Percentiles rank a stretch among this genome's conserved stretches.
phyloP scores from a whole-genome alignment of 2,329 filamentous ascomycete species.

The Clarireedia paspali region DNA sequence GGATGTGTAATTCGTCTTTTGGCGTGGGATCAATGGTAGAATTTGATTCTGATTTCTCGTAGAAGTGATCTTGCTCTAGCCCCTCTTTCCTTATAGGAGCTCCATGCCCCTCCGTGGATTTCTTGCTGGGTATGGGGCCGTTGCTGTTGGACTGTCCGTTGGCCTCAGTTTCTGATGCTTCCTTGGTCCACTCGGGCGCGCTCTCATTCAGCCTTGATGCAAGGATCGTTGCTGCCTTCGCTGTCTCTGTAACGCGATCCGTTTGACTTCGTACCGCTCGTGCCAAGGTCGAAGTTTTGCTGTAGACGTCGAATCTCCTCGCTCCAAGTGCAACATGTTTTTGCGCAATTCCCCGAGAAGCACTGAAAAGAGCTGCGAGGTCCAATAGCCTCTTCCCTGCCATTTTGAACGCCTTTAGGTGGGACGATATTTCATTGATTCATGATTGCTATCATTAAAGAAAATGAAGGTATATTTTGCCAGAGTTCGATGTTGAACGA shows the following conservation, averaged over 20 bases:
- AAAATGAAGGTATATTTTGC: background rate
- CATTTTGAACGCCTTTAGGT: conserved; percentile 31
- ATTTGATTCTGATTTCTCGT: conserved; percentile 36
- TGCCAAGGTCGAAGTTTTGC: conserved; percentile 55
- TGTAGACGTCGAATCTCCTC: conserved; percentile 55
- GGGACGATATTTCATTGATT: conserved; percentile 8
- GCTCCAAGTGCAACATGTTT: conserved; percentile 51
- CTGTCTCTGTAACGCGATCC: conserved; percentile 52
- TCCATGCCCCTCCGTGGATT: conserved; percentile 25
- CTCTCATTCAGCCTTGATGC: conserved; percentile 48
- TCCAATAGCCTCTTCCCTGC: conserved; percentile 60
- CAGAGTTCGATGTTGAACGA: background rate
- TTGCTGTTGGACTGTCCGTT: conserved; percentile 16
- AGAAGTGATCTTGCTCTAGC: conserved; percentile 43
- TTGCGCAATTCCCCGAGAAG: conserved; percentile 58
- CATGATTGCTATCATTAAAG: conserved; percentile 11
- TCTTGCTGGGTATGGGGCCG: conserved; percentile 20
- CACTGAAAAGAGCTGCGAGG: conserved; percentile 61
- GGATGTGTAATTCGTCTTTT: conserved; percentile 34
- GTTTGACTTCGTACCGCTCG: conserved; percentile 55
- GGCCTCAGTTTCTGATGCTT: conserved; percentile 10
- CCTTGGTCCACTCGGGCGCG: conserved; percentile 24
- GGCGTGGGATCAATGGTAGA: conserved; percentile 31
- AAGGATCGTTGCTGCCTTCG: conserved; percentile 51
- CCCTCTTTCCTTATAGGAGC: conserved; percentile 27